A percentile compares a stretch with the other conserved stretches of the same genome.
Conservation (phyloP, 164 flowering plant genomes). For the Nymphaea colorata region DNA sequence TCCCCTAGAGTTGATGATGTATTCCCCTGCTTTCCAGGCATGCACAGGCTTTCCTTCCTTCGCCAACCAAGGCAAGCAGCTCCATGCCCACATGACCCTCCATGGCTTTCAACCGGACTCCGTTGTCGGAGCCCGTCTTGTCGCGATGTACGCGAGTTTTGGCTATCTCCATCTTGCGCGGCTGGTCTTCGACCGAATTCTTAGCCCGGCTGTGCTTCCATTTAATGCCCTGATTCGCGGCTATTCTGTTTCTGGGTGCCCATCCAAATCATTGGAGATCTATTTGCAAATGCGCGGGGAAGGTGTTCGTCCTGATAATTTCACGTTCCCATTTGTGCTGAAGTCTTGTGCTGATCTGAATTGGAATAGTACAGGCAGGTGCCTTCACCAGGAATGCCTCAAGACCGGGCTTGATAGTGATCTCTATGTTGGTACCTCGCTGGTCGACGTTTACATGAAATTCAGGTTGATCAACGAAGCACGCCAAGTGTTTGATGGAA, state of each 20-base stretch:
- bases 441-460: slow-evolving; percentile 46
- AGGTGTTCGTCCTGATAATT: slow-evolving; percentile 26
- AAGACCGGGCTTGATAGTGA: slow-evolving; percentile 29
- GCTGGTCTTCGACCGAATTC: slow-evolving; percentile 11
- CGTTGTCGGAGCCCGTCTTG: slow-evolving; percentile 36
- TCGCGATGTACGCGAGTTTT: slow-evolving; percentile 49
- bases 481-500: slow-evolving; percentile 25
- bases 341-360: slow-evolving; percentile 27
- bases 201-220: slow-evolving; percentile 18
- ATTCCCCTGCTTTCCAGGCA: slow-evolving; percentile 30
- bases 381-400: slow-evolving; percentile 29
- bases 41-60: slow-evolving; percentile 21
- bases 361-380: slow-evolving; percentile 17
- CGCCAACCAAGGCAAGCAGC: slow-evolving; percentile 32
- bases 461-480: slow-evolving; percentile 27
- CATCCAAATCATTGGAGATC: slow-evolving; percentile 9
- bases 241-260: slow-evolving; percentile 13
- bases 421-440: slow-evolving; percentile 39
- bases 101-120: slow-evolving; percentile 28
- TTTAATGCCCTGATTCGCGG: slow-evolving; percentile 44
- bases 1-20: slow-evolving; percentile 3
- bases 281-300: slow-evolving; percentile 18
- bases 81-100: slow-evolving; percentile 36
- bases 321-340: slow-evolving; percentile 45
- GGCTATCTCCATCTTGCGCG: slow-evolving; percentile 28